Percentiles rank a stretch among this genome's conserved stretches.
These are phyloP conservation scores for Prunus mongolica DNA, from an alignment of 306 rosid genomes.

Conservation along the genomic window DNA sequence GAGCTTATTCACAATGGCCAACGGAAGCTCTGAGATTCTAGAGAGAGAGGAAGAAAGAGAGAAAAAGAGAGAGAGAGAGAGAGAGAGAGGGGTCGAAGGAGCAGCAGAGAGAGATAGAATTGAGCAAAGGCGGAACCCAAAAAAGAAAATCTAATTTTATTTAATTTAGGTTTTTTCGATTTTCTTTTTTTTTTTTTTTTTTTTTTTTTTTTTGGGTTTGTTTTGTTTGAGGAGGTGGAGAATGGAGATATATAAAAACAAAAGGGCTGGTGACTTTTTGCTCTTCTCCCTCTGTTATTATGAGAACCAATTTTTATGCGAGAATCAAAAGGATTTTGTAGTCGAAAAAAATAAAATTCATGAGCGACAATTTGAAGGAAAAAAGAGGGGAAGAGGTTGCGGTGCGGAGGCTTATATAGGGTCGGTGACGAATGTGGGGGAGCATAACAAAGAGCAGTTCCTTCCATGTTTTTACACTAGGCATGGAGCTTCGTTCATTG, in stretches of 20 bases:
- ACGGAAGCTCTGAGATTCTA: slow-evolving; percentile 60
- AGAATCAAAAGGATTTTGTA: neutral
- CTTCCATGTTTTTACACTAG: no score
- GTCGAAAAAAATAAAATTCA: neutral
- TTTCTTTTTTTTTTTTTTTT: neutral
- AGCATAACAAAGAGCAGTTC: neutral
- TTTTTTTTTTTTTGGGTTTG: neutral
- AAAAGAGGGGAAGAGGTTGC: neutral
- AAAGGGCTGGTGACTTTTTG: neutral
- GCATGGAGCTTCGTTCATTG: neutral
- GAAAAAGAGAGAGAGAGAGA: slow-evolving; percentile 8
- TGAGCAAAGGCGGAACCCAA: slow-evolving; percentile 50
- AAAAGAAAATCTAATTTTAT: slow-evolving; percentile 29
- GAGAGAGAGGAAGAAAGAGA: slow-evolving; percentile 33
- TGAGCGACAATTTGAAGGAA: neutral
- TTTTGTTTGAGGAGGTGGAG: neutral
- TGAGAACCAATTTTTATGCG: neutral
- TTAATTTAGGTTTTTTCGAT: neutral
- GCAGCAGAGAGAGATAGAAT: slow-evolving; percentile 37
- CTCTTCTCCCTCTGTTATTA: no score
- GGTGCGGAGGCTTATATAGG: neutral
- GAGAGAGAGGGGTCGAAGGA: slow-evolving; percentile 38
- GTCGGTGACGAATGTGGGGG: slow-evolving; percentile 17
- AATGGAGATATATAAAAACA: neutral
- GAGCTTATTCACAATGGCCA: slow-evolving; percentile 47